Conservation (phyloP, 805 yeast species). For the Kodamaea lidongshanica region DNA sequence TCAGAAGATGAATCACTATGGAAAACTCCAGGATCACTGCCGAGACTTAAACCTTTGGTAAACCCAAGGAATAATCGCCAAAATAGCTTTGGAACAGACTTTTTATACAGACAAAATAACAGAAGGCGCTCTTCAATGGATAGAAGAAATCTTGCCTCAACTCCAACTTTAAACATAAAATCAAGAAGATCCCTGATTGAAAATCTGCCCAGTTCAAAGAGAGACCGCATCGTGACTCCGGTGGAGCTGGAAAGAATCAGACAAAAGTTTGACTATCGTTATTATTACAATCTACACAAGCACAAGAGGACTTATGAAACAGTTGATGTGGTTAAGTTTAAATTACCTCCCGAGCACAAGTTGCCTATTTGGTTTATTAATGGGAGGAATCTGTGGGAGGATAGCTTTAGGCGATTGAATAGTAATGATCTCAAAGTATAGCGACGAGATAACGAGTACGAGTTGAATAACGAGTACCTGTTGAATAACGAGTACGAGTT, state of each 20-base stretch:
- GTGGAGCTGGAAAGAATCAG: conserved; percentile 9
- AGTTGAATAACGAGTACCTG: too few species aligned
- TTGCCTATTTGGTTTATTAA: conserved; percentile 73
- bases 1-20: conserved; percentile 16
- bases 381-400: conserved; percentile 65
- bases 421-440: background rate
- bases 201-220: conserved; percentile 5
- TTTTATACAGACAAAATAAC: too few species aligned
- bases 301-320: conserved; percentile 26
- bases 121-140: too few species aligned
- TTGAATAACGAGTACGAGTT: too few species aligned
- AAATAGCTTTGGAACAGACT: too few species aligned
- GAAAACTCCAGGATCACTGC: conserved; percentile 27
- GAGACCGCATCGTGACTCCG: conserved; percentile 2
- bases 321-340: conserved; percentile 37
- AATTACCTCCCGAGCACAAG: conserved; percentile 54
- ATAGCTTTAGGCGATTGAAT: conserved; percentile 18
- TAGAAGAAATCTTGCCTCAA: too few species aligned
- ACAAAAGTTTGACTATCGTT: conserved; percentile 25
- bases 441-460: too few species aligned
- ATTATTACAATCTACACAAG: conserved; percentile 34
- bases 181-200: too few species aligned
- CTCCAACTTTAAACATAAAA: too few species aligned
- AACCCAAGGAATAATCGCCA: too few species aligned
- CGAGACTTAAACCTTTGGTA: conserved; percentile 11